phyloP scores from a whole-genome alignment of 2,329 filamentous ascomycete genomes.

The Paraphoma sp. region DNA sequence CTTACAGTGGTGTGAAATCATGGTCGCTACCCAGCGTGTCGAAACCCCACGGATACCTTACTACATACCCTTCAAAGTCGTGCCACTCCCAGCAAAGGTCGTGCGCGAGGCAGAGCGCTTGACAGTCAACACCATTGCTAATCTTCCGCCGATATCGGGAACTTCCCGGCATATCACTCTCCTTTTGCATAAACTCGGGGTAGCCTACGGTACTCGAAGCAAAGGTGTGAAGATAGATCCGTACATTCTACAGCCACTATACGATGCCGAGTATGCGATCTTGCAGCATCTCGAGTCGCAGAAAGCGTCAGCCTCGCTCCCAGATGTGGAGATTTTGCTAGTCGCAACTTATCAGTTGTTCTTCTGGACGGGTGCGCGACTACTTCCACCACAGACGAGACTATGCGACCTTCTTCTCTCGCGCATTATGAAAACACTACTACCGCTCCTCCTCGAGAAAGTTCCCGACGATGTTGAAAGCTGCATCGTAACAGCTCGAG shows the following conservation, averaged over 20 bases:
- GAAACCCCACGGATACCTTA: constrained; percentile 21
- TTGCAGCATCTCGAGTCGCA: constrained; percentile 19
- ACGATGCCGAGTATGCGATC: constrained; percentile 19
- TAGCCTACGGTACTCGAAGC: constrained; percentile 7
- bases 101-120: constrained; percentile 10
- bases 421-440: constrained; percentile 22
- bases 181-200: constrained; percentile 19
- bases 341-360: constrained; percentile 25
- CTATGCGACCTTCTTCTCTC: constrained; percentile 24
- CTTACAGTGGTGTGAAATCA: constrained; percentile 29
- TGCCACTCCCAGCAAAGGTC: constrained; percentile 10
- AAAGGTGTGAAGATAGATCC: constrained; percentile 12
- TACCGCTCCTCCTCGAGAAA: constrained; percentile 16
- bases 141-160: constrained; percentile 15
- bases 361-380: constrained; percentile 21
- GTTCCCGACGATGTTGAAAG: constrained; percentile 7
- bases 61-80: constrained; percentile 1
- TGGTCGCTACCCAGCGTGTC: constrained; percentile 23
- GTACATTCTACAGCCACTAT: constrained; percentile 21
- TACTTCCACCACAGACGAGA: constrained; percentile 20
- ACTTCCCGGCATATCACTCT: constrained; percentile 15
- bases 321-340: constrained; percentile 21
- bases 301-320: constrained; percentile 9
- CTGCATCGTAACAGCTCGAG: background rate
- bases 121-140: constrained; percentile 13